Conservation (phyloP, 169 alveolate genomes). For the Cyclospora cayetanensis region DNA sequence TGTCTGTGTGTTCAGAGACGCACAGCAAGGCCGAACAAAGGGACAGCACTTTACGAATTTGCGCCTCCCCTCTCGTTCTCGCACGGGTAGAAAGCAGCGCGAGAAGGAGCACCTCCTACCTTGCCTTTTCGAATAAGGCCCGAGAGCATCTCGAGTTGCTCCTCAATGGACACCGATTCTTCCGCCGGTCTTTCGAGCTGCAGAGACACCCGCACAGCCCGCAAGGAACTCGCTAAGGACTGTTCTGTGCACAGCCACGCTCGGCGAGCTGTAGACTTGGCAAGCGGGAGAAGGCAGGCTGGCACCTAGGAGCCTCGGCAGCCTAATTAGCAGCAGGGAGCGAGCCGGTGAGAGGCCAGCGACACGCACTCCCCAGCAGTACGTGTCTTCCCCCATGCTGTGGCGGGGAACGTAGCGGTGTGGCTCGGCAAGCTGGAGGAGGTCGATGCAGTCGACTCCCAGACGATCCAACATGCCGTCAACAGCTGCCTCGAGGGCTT, state of each 20-base stretch:
- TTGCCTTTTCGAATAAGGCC: slow-evolving; percentile 81
- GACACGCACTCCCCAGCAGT: slow-evolving; percentile 82
- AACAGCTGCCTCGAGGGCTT: slow-evolving; percentile 81
- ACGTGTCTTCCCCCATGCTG: slow-evolving; percentile 86
- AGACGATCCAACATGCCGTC: slow-evolving; percentile 79
- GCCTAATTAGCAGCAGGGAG: not conserved
- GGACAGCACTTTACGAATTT: too few relatives aligned
- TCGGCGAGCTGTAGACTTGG: too few relatives aligned
- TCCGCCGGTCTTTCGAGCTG: slow-evolving; percentile 51
- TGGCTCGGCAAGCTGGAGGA: slow-evolving; percentile 82
- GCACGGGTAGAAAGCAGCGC: too few relatives aligned
- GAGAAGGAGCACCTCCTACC: too few relatives aligned
- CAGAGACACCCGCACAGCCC: not conserved
- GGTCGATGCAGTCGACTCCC: slow-evolving; percentile 82
- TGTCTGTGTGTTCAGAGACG: too few relatives aligned
- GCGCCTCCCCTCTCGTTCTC: too few relatives aligned
- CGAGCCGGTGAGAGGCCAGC: not conserved
- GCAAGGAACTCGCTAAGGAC: too few relatives aligned
- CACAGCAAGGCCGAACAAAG: too few relatives aligned
- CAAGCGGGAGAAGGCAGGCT: too few relatives aligned
- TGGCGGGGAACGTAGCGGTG: slow-evolving; percentile 84
- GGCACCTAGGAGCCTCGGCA: slow-evolving; percentile 17
- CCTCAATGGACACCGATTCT: slow-evolving; percentile 65
- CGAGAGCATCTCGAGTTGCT: slow-evolving; percentile 80
- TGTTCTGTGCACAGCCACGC: too few relatives aligned